Evolutionary conservation across 352 stramenopile species (phyloP), one percentile per base, ranked within the genome.

Genomic region (Globisporangium perplexum): DNA sequence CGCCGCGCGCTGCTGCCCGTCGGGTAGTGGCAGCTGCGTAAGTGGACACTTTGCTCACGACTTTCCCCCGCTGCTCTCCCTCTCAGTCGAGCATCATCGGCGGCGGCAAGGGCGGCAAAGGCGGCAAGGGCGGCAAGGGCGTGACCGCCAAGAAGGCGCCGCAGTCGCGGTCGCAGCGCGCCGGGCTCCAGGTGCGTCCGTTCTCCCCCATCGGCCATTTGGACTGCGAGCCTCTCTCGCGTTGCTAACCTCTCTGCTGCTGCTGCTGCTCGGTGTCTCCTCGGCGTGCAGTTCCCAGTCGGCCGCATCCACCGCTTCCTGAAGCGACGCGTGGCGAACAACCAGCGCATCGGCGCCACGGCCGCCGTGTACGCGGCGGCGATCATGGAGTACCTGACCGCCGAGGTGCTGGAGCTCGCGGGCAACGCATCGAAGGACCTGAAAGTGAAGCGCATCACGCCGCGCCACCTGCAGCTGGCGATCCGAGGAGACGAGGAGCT

Each of bases 401-500:
- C 98, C 7, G 98, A 99, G 78, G 97, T 99, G 67, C 83, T 99
- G 42, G 98, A 99, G 83, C 85, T 99, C 36, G 97, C 98, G 39
- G 98, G 95, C 35, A 98, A 98, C 66, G 95, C 95, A 11, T 98
- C 93, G 24, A 98, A 98, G 68, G 95, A 98, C 60, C 74, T 98
- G 24, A 98, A 98, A 69, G 92, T 98, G 38, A 98, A 98, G 84
- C 92, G 95, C 74, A 98, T 99, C 68, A 99, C 97, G 54, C 98
- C 98, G 47, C 86, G 98, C 53, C 97, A 99, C 74, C 82, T 99
- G 63, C 97, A 99, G 72, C 89, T 99, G 18, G 97, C 97, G 55
- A 99, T 99, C 78, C 93, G 97, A 69, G 97, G 97, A 90, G 97
- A 99, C 65, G 97, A 99, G 79, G 97, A 99, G 78, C 86, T 99